Percentiles rank a stretch among this genome's conserved stretches.
Evolutionary conservation across 2,329 filamentous ascomycete genomes (phyloP).

Genomic region (Sclerotinia trifoliorum): DNA sequence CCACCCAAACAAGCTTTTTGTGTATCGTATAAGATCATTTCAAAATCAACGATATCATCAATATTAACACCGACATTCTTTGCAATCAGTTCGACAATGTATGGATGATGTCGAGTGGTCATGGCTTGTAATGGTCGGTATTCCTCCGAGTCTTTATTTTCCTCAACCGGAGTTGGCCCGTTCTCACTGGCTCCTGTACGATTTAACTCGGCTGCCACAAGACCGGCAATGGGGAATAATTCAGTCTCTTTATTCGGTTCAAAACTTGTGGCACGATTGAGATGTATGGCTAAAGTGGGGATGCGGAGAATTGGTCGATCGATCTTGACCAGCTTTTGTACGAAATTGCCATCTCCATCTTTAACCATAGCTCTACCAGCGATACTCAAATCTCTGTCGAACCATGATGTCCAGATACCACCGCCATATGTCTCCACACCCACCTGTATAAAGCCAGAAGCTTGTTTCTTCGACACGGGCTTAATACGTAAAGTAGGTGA

Average conservation of each 20-base stretch:
- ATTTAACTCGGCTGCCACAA: constrained; percentile 87
- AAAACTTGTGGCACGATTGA: constrained; percentile 82
- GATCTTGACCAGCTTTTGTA: constrained; percentile 84
- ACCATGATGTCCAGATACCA: constrained; percentile 98
- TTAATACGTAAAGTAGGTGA: constrained; percentile 90
- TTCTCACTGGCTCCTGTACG: constrained; percentile 56
- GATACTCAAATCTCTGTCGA: constrained; percentile 89
- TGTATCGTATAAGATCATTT: constrained; percentile 94
- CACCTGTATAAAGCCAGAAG: constrained; percentile 86
- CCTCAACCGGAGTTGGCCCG: constrained; percentile 30
- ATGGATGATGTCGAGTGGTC: constrained; percentile 82
- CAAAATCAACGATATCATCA: constrained; percentile 82
- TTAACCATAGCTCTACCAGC: constrained; percentile 85
- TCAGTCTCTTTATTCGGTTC: constrained; percentile 97
- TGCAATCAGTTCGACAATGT: constrained; percentile 81
- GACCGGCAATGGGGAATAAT: constrained; percentile 86
- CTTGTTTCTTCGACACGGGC: constrained; percentile 86
- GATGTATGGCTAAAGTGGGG: constrained; percentile 89
- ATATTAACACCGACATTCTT: constrained; percentile 69
- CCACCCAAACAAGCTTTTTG: constrained; percentile 89
- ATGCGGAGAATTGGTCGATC: constrained; percentile 88
- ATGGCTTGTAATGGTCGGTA: constrained; percentile 77
- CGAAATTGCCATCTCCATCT: constrained; percentile 69
- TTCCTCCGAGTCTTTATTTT: constrained; percentile 41
- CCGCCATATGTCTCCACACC: constrained; percentile 97